These are phyloP conservation scores for Rhizodiscina lignyota DNA, from an alignment of 495 filamentous ascomycete genomes.

Conservation along the genomic window DNA sequence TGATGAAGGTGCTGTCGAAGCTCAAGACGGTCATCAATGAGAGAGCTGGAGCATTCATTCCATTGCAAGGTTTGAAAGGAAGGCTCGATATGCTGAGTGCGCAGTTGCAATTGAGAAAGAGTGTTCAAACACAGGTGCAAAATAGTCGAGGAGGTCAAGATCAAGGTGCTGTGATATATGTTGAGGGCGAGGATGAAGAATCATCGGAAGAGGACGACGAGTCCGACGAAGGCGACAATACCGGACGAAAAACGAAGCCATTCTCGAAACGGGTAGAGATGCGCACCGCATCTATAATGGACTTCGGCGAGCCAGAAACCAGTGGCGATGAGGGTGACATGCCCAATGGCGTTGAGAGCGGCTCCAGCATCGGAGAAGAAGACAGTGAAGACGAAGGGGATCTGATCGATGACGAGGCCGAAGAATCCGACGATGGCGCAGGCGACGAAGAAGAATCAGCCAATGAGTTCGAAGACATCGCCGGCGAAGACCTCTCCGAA, in stretches of 20 bases:
- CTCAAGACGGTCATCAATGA: slow-evolving; percentile 74
- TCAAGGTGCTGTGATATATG: slow-evolving; percentile 68
- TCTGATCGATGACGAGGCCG: slow-evolving; percentile 17
- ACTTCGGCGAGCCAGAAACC: slow-evolving; percentile 13
- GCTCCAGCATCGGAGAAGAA: background rate
- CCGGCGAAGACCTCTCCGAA: slow-evolving; percentile 9
- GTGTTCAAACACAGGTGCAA: slow-evolving; percentile 29
- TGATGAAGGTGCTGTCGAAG: slow-evolving; percentile 57
- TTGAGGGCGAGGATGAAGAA: slow-evolving; percentile 44
- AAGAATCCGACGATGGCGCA: slow-evolving; percentile 21
- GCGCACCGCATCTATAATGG: slow-evolving; percentile 7
- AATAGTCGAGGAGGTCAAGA: slow-evolving; percentile 39
- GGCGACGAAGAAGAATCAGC: slow-evolving; percentile 21
- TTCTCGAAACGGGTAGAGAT: slow-evolving; percentile 2
- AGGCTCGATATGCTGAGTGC: slow-evolving; percentile 82
- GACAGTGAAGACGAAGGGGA: background rate
- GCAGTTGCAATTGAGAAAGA: slow-evolving; percentile 63
- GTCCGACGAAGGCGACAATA: slow-evolving; percentile 16
- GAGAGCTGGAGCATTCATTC: slow-evolving; percentile 64
- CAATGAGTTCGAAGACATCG: slow-evolving; percentile 20
- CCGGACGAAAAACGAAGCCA: slow-evolving; percentile 7
- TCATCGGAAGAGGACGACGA: slow-evolving; percentile 22
- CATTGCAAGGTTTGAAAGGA: slow-evolving; percentile 74
- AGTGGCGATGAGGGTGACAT: slow-evolving; percentile 14
- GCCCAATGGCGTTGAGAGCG: no score